Conservation (phyloP, 495 filamentous ascomycete species). For the Podospora pseudopauciseta region DNA sequence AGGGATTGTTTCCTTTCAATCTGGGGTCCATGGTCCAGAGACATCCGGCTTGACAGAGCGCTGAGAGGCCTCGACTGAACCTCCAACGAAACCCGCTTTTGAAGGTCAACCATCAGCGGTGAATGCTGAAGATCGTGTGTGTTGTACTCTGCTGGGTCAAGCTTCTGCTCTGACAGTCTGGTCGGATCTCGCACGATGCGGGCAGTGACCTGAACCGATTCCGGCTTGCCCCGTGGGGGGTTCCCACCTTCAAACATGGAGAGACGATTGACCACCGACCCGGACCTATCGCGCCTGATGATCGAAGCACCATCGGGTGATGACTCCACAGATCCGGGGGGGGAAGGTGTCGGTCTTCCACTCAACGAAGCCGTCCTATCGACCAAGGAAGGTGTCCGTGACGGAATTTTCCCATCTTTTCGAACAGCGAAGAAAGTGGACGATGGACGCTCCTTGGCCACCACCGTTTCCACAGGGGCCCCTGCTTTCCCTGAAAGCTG, state of each 20-base stretch:
- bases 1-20: conserved; percentile 31
- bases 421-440: conserved; percentile 53
- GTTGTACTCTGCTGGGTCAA: conserved; percentile 37
- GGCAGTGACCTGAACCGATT: conserved; percentile 77
- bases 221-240: conserved; percentile 46
- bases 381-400: conserved; percentile 45
- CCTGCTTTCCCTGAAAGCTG: conserved; percentile 54
- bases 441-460: conserved; percentile 33
- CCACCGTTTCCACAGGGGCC: conserved; percentile 21
- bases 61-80: conserved; percentile 19
- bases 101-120: conserved; percentile 66
- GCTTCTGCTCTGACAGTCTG: conserved; percentile 41
- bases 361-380: conserved; percentile 42
- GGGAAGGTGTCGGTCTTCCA: conserved; percentile 33
- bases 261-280: conserved; percentile 45
- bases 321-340: conserved; percentile 42
- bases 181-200: conserved; percentile 65
- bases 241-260: conserved; percentile 46
- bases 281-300: conserved; percentile 36
- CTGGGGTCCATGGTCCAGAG: conserved; percentile 19
- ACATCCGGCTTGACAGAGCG: conserved; percentile 13
- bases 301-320: conserved; percentile 36
- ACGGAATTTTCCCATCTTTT: conserved; percentile 36
- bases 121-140: conserved; percentile 66
- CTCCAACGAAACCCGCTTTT: conserved; percentile 40